These are phyloP conservation scores for Sindora glabra DNA, from an alignment of 306 rosid genomes.

Conservation along the genomic window DNA sequence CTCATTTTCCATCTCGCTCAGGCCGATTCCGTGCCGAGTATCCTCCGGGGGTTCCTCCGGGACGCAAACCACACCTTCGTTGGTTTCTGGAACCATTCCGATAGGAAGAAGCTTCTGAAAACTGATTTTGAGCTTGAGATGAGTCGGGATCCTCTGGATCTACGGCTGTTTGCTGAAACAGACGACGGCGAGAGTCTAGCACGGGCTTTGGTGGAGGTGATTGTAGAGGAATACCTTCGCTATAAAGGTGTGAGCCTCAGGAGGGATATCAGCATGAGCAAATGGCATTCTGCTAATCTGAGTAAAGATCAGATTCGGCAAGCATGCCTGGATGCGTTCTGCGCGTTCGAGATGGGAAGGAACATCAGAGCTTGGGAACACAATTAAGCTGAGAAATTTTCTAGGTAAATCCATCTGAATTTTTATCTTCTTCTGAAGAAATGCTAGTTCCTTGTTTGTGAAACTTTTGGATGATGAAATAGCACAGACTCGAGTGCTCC, in stretches of 20 bases:
- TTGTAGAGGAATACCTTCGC: neutral
- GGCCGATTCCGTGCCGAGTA: neutral
- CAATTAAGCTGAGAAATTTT: neutral
- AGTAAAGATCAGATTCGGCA: slow-evolving; percentile 2
- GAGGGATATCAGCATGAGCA: neutral
- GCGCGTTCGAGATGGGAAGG: slow-evolving; percentile 9
- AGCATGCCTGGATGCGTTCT: slow-evolving; percentile 12
- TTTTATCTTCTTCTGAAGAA: no score
- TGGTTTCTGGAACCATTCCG: neutral
- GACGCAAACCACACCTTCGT: neutral
- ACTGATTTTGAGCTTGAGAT: neutral
- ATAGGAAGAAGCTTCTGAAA: neutral
- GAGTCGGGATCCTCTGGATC: neutral
- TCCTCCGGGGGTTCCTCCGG: neutral
- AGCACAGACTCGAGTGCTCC: no score
- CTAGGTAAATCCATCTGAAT: no score
- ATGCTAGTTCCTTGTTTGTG: no score
- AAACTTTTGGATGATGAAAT: no score
- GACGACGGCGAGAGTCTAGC: neutral
- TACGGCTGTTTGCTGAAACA: neutral
- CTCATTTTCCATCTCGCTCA: slow-evolving; percentile 12
- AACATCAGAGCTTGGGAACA: neutral
- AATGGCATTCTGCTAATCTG: neutral
- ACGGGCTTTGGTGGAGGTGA: neutral
- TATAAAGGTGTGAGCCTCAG: neutral